A percentile compares a stretch with the other conserved stretches of the same genome.
phyloP scores from a whole-genome alignment of 352 stramenopile species.

The Globisporangium mamillatum region DNA sequence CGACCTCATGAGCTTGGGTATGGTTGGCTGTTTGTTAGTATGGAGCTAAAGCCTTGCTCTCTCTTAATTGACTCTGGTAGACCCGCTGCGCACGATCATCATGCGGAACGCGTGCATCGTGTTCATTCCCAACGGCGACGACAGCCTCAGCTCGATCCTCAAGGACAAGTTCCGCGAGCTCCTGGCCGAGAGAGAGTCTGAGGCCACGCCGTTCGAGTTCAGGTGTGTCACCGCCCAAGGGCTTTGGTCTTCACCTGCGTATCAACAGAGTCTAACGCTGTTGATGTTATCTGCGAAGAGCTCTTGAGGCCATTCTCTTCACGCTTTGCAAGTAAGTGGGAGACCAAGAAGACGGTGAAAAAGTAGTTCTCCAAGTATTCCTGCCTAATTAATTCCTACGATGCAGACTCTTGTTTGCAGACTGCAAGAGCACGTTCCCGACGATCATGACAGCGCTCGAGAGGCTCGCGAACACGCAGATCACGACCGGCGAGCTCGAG shows the following conservation, averaged over 20 bases:
- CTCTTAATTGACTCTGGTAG: conserved; percentile 10
- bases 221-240: conserved; percentile 17
- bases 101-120: conserved; percentile 38
- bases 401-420: conserved; percentile 11
- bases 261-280: not conserved
- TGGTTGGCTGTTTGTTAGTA: too few species aligned
- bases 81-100: conserved; percentile 46
- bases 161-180: conserved; percentile 40
- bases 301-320: conserved; percentile 36
- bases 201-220: conserved; percentile 38
- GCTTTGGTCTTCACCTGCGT: not conserved
- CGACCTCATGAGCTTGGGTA: too few species aligned
- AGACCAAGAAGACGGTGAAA: too few species aligned
- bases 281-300: conserved; percentile 15
- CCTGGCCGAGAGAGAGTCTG: conserved; percentile 12
- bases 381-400: not conserved
- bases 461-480: conserved; percentile 15
- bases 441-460: conserved; percentile 18
- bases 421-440: conserved; percentile 15
- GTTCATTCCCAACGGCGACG: conserved; percentile 42
- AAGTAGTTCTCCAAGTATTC: too few species aligned
- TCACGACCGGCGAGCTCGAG: conserved; percentile 22
- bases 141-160: conserved; percentile 40
- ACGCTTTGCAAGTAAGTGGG: conserved; percentile 26
- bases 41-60: too few species aligned